Evolutionary conservation across 2,329 filamentous ascomycete species (phyloP).

Genomic region (Dactylonectria macrodidyma): DNA sequence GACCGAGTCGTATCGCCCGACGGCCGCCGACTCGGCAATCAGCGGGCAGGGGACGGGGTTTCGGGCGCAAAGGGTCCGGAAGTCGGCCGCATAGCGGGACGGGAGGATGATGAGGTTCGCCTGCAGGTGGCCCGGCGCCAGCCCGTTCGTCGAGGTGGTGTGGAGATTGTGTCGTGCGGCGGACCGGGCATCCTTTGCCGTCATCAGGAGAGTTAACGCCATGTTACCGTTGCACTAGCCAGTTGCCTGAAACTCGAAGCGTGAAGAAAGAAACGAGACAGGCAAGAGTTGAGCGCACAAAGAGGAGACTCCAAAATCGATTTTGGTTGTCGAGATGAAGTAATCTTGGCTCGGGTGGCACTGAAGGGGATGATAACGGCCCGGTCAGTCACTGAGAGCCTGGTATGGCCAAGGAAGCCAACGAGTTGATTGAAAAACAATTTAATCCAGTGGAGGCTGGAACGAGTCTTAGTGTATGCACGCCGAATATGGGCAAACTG

Average conservation of each 20-base stretch:
- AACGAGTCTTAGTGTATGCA: not conserved
- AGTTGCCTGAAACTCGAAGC: not conserved
- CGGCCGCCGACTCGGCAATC: slow-evolving; percentile 64
- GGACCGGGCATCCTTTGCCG: slow-evolving; percentile 58
- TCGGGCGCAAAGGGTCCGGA: slow-evolving; percentile 70
- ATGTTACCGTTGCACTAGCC: not conserved
- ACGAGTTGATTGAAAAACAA: not conserved
- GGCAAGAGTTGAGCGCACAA: not conserved
- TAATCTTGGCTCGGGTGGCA: not conserved
- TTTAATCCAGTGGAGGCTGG: not conserved
- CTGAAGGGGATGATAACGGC: not conserved
- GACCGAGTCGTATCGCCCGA: slow-evolving; percentile 60
- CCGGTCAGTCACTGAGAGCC: not conserved
- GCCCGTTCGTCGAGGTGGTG: slow-evolving; percentile 64
- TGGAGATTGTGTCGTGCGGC: slow-evolving; percentile 59
- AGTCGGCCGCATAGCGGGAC: slow-evolving; percentile 69
- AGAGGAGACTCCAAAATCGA: not conserved
- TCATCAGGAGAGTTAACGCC: slow-evolving; percentile 10
- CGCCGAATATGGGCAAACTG: not conserved
- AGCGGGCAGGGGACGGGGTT: slow-evolving; percentile 76
- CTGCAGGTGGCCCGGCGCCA: slow-evolving; percentile 70
- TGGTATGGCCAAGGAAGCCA: not conserved
- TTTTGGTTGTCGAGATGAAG: not conserved
- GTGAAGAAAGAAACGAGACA: not conserved
- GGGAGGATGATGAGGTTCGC: slow-evolving; percentile 75